Conservation (phyloP, 1,284 basidiomycete species). For the Rhodotorula mucilaginosa region DNA sequence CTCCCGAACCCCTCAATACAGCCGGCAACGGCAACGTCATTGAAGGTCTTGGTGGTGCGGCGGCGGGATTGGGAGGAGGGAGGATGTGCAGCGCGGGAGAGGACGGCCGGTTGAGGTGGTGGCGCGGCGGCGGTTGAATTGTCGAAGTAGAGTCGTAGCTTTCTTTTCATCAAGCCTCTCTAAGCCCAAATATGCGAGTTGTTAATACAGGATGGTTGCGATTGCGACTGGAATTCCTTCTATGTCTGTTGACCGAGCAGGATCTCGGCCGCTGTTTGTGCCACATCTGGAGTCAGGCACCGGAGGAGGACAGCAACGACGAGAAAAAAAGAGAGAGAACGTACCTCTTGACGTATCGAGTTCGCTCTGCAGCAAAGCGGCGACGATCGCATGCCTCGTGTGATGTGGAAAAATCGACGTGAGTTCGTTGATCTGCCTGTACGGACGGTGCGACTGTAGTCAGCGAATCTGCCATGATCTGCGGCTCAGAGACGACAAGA, state of each 20-base stretch:
- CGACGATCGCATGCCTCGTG: slow-evolving; percentile 21
- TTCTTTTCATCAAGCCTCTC: too few relatives aligned
- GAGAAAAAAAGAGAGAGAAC: neutral
- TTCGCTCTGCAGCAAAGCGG: slow-evolving; percentile 23
- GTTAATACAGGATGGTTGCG: neutral
- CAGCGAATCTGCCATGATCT: neutral
- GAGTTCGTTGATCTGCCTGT: slow-evolving; percentile 32
- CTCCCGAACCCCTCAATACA: slow-evolving; percentile 21
- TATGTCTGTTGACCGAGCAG: neutral
- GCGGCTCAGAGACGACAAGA: neutral
- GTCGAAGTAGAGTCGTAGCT: too few relatives aligned
- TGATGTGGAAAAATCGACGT: slow-evolving; percentile 32
- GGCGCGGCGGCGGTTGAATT: slow-evolving; percentile 39
- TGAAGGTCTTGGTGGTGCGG: slow-evolving; percentile 39
- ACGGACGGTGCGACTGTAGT: neutral
- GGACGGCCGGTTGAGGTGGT: slow-evolving; percentile 41
- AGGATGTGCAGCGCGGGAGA: slow-evolving; percentile 40
- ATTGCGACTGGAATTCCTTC: neutral
- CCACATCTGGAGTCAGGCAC: neutral
- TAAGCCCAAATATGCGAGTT: too few relatives aligned
- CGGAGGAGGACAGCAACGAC: neutral
- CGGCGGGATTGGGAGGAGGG: slow-evolving; percentile 38
- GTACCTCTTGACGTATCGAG: slow-evolving; percentile 17
- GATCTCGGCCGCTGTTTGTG: slow-evolving; percentile 5
- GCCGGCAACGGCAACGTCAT: slow-evolving; percentile 2